A percentile compares a stretch with the other conserved stretches of the same genome.
phyloP scores from a whole-genome alignment of 2,329 filamentous ascomycete genomes.

The Penicillium sumatraense region DNA sequence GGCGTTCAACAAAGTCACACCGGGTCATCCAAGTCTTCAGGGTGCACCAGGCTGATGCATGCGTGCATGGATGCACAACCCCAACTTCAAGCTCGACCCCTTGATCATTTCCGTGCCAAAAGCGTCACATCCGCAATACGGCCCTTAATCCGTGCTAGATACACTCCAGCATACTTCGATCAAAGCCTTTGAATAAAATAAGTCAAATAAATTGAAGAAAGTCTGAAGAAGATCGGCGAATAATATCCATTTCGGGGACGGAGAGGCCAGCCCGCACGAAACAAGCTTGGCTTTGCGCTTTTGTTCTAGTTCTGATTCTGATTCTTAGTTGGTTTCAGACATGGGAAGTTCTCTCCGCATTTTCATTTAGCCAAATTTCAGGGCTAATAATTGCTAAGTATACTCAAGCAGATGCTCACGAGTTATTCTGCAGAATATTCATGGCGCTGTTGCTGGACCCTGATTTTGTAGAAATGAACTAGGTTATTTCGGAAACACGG shows the following conservation, averaged over 20 bases:
- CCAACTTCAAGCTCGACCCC: background rate
- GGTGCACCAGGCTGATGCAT: background rate
- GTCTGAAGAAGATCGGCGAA: slow-evolving; percentile 13
- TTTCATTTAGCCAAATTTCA: background rate
- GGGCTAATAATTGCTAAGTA: background rate
- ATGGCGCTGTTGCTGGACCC: background rate
- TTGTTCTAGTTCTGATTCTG: background rate
- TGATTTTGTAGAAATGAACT: slow-evolving; percentile 2
- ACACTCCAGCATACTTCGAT: background rate
- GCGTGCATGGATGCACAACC: background rate
- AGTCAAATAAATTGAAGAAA: background rate
- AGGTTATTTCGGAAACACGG: background rate
- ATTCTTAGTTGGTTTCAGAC: background rate
- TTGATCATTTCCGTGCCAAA: slow-evolving; percentile 5
- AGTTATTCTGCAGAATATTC: background rate
- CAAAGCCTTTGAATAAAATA: background rate
- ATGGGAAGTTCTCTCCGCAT: background rate
- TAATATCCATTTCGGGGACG: slow-evolving; percentile 17
- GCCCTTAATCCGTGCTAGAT: slow-evolving; percentile 5
- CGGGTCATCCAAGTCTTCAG: too few relatives aligned
- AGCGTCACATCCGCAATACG: background rate
- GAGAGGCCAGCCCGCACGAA: slow-evolving; percentile 12
- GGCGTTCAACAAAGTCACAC: background rate
- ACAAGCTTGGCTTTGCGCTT: slow-evolving; percentile 4
- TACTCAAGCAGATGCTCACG: background rate